These are phyloP conservation scores for Porcisia hertigi DNA, from an alignment of 208 protist species.

Conservation along the genomic window DNA sequence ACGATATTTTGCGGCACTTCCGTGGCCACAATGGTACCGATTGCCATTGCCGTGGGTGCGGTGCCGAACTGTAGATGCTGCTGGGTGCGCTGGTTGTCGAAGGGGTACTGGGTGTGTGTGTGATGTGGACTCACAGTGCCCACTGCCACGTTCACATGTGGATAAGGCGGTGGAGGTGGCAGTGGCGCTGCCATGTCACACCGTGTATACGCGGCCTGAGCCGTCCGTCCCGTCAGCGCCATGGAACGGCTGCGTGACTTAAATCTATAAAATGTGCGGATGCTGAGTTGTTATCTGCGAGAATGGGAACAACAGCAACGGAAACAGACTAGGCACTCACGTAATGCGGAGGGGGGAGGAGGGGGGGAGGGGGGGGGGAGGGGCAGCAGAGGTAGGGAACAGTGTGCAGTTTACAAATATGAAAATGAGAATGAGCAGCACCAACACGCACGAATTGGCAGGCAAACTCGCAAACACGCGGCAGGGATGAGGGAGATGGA, in stretches of 20 bases:
- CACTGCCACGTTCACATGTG: neutral
- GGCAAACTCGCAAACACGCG: neutral
- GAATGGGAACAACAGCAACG: neutral
- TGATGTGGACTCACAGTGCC: neutral
- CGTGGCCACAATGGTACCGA: neutral
- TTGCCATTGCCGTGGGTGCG: neutral
- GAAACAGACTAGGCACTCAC: neutral
- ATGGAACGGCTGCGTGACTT: neutral
- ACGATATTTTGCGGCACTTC: neutral
- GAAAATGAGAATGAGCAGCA: neutral
- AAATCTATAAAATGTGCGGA: neutral
- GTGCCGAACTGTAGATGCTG: constrained; percentile 4
- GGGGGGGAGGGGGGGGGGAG: neutral
- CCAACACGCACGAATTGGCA: neutral
- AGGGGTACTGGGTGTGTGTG: neutral
- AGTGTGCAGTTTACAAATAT: no score
- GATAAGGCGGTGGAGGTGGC: constrained; percentile 6
- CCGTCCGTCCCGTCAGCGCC: constrained; percentile 2
- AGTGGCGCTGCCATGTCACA: neutral
- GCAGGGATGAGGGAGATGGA: neutral
- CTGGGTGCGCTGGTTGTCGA: neutral
- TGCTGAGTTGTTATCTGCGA: neutral
- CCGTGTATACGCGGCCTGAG: neutral
- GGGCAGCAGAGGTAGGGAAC: neutral
- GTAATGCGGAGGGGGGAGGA: neutral